These are phyloP conservation scores for Talaromyces islandicus DNA, from an alignment of 2,329 filamentous ascomycete genomes.

Conservation along the genomic window DNA sequence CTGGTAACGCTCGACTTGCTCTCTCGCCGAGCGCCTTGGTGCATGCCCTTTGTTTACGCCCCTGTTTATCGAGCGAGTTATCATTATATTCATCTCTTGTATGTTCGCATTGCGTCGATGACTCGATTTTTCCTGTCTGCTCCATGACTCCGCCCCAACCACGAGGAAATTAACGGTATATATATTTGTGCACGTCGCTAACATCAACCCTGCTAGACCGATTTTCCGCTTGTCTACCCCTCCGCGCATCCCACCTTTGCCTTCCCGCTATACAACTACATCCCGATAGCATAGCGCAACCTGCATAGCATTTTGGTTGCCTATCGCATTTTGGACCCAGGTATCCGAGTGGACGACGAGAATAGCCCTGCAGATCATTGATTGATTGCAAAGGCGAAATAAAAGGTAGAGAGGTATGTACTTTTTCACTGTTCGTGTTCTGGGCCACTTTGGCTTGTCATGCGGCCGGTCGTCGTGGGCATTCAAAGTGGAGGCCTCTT, in stretches of 20 bases:
- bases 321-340: neutral
- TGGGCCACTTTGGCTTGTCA: neutral
- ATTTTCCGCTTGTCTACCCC: neutral
- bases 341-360: neutral
- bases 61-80: neutral
- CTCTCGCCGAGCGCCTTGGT: neutral
- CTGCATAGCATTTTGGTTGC: neutral
- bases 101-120: neutral
- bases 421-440: neutral
- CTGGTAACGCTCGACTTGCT: neutral
- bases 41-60: conserved; percentile 2
- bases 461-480: neutral
- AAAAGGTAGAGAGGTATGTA: neutral
- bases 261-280: neutral
- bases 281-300: neutral
- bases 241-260: neutral
- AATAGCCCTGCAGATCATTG: neutral
- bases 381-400: neutral
- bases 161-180: neutral
- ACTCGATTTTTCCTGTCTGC: neutral
- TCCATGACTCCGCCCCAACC: neutral
- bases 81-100: neutral
- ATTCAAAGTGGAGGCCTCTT: neutral
- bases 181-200: neutral
- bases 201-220: neutral